Evolutionary conservation across 148 eudicot genomes (phyloP).

Genomic region (Rhododendron mucronatum): DNA sequence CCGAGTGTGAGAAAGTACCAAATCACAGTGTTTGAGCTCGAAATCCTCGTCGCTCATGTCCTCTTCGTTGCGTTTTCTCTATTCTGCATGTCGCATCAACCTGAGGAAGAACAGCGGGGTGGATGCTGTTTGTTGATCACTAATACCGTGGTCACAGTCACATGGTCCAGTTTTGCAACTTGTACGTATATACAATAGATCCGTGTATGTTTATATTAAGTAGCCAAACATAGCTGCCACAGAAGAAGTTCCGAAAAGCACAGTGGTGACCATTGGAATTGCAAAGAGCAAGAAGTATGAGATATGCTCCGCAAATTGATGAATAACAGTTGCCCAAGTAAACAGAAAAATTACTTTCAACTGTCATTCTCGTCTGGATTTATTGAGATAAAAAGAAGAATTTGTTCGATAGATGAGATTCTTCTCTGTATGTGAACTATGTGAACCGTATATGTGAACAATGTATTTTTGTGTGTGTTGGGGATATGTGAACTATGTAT

Average conservation of each 20-base stretch:
- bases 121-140: slow-evolving; percentile 56
- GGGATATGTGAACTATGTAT: too few relatives aligned
- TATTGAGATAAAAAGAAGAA: too few relatives aligned
- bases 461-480: too few relatives aligned
- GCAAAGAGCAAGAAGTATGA: slow-evolving; percentile 42
- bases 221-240: slow-evolving; percentile 25
- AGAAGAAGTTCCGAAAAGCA: slow-evolving; percentile 21
- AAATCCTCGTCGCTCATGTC: slow-evolving; percentile 44
- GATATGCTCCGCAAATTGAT: slow-evolving; percentile 68
- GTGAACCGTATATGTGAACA: too few relatives aligned
- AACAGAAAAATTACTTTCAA: background rate
- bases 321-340: slow-evolving; percentile 52
- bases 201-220: slow-evolving; percentile 10
- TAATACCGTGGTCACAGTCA: slow-evolving; percentile 28
- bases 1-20: slow-evolving; percentile 42
- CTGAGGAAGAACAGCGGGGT: slow-evolving; percentile 58
- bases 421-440: too few relatives aligned
- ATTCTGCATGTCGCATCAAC: slow-evolving; percentile 51
- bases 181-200: slow-evolving; percentile 18
- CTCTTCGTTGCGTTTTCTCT: slow-evolving; percentile 58
- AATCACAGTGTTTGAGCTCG: slow-evolving; percentile 55
- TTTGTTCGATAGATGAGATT: too few relatives aligned
- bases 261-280: slow-evolving; percentile 39
- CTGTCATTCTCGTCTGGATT: too few relatives aligned
- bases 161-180: slow-evolving; percentile 35